Conservation (phyloP, 768 basidiomycete genomes). For the Naematelia aurantialba region DNA sequence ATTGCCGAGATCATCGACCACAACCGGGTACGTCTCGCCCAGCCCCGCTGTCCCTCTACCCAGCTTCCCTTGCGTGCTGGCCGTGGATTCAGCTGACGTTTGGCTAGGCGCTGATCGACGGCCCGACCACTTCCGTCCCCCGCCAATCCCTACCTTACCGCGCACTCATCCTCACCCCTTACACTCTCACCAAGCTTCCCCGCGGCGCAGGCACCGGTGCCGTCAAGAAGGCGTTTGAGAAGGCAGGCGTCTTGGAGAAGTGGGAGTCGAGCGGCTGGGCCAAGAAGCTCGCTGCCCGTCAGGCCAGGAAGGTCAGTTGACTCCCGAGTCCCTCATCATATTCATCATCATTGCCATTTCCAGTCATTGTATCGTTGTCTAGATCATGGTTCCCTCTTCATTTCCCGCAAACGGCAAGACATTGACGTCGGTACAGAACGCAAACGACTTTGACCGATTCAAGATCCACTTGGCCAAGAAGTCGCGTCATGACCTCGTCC, state of each 20-base stretch:
- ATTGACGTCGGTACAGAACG: too few relatives aligned
- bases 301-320: conserved; percentile 61
- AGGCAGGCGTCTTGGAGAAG: conserved; percentile 75
- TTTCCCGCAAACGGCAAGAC: too few relatives aligned
- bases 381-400: too few relatives aligned
- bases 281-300: conserved; percentile 70
- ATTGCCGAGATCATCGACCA: conserved; percentile 99
- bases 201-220: conserved; percentile 76
- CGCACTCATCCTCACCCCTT: conserved; percentile 83
- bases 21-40: conserved; percentile 69
- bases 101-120: conserved; percentile 85
- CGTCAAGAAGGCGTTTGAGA: conserved; percentile 81
- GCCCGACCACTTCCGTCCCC: conserved; percentile 83
- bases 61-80: neutral
- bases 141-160: conserved; percentile 89
- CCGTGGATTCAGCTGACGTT: neutral
- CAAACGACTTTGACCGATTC: conserved; percentile 92
- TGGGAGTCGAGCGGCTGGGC: conserved; percentile 89
- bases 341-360: too few relatives aligned
- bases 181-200: conserved; percentile 76
- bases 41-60: neutral
- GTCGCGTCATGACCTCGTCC: conserved; percentile 63
- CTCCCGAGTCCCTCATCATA: too few relatives aligned
- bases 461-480: conserved; percentile 84
- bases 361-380: too few relatives aligned